phyloP scores from a whole-genome alignment of 768 basidiomycete genomes.

The Hemileccinum rubropunctum region DNA sequence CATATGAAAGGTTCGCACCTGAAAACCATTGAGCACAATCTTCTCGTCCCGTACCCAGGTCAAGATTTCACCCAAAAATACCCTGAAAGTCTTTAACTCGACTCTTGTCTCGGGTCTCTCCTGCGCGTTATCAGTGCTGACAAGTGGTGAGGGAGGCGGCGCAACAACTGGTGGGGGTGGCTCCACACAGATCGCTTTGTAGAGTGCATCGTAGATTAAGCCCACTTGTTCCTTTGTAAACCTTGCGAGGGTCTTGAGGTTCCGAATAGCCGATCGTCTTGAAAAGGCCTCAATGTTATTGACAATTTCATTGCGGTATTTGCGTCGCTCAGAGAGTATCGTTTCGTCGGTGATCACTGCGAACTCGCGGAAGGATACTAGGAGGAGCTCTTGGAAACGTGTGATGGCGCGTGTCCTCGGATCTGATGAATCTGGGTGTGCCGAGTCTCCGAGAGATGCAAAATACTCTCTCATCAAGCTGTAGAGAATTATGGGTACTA shows the following conservation, averaged over 20 bases:
- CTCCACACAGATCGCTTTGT: slow-evolving; percentile 76
- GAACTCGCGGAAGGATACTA: slow-evolving; percentile 98
- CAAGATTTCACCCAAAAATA: slow-evolving; percentile 87
- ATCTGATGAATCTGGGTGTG: slow-evolving; percentile 86
- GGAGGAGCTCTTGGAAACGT: slow-evolving; percentile 93
- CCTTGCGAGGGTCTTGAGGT: slow-evolving; percentile 72
- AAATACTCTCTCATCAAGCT: slow-evolving; percentile 97
- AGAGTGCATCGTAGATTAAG: slow-evolving; percentile 88
- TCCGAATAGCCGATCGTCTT: slow-evolving; percentile 87
- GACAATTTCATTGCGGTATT: slow-evolving; percentile 86
- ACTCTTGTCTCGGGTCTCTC: slow-evolving; percentile 90
- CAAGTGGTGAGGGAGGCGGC: slow-evolving; percentile 49
- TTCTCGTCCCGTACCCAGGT: slow-evolving; percentile 97
- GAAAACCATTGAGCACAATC: slow-evolving; percentile 89
- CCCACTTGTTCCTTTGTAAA: slow-evolving; percentile 88
- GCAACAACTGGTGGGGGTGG: slow-evolving; percentile 61
- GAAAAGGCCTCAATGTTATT: slow-evolving; percentile 93
- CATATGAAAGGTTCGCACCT: slow-evolving; percentile 43
- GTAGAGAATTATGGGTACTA: not conserved
- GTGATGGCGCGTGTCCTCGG: slow-evolving; percentile 91
- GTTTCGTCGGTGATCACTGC: slow-evolving; percentile 94
- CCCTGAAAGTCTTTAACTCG: slow-evolving; percentile 77
- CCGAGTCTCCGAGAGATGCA: slow-evolving; percentile 87
- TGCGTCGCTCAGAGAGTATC: slow-evolving; percentile 80
- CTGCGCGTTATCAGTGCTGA: slow-evolving; percentile 55